These are phyloP conservation scores for Serendipita sp. DNA, from an alignment of 768 basidiomycete genomes.

Conservation along the genomic window DNA sequence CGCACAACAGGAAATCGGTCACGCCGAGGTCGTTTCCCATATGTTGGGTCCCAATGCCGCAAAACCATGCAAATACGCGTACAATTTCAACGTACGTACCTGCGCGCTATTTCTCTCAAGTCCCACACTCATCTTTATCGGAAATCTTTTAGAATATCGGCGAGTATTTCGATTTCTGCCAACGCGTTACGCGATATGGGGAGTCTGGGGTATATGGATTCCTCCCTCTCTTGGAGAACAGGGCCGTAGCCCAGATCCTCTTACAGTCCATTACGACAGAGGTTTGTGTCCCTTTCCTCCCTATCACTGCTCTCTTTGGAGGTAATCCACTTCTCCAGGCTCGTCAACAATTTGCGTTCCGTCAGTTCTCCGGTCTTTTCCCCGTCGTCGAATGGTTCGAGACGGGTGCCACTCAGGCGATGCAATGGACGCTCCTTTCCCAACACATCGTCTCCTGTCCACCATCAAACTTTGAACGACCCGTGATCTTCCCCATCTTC, in stretches of 20 bases:
- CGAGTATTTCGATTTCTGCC: constrained; percentile 44
- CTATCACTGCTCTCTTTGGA: not conserved
- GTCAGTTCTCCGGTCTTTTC: constrained; percentile 44
- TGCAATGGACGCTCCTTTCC: constrained; percentile 44
- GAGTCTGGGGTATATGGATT: constrained; percentile 49
- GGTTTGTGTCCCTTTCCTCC: constrained; percentile 3
- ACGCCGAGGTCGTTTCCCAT: constrained; percentile 37
- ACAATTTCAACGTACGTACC: constrained; percentile 17
- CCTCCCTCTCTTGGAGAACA: constrained; percentile 43
- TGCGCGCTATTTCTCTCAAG: no score
- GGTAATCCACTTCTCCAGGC: constrained; percentile 15
- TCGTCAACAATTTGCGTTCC: constrained; percentile 48
- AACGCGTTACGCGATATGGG: constrained; percentile 35
- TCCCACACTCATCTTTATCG: no score
- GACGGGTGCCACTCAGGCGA: constrained; percentile 40
- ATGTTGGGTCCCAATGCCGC: constrained; percentile 30
- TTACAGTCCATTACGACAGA: constrained; percentile 43
- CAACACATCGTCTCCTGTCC: constrained; percentile 39
- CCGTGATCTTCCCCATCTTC: constrained; percentile 38
- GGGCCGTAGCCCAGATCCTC: constrained; percentile 34
- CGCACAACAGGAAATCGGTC: constrained; percentile 48
- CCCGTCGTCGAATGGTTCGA: constrained; percentile 32
- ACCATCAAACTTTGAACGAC: constrained; percentile 27
- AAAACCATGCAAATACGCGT: constrained; percentile 40
- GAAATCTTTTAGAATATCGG: constrained; percentile 31